Evolutionary conservation across 139 green algal genomes (phyloP), one percentile per base, ranked within the genome.

Genomic region (Edaphochlamys debaryana): DNA sequence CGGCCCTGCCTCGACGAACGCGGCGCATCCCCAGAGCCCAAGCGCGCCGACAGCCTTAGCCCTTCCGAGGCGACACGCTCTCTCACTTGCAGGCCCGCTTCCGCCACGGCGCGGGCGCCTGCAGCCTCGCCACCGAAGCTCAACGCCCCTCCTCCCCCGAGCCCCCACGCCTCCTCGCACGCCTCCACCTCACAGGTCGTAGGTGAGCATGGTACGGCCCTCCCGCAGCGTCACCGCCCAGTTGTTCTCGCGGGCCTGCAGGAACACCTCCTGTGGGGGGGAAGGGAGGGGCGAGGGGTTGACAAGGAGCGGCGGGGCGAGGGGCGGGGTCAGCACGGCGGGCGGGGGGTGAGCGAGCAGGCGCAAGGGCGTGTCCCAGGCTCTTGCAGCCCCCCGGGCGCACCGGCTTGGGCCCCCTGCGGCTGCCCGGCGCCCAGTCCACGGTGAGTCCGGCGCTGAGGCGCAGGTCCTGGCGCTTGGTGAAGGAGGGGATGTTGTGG

Each of bases 401-500:
- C 78, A 41, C 69, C 67, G 79, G 75, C 69, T 25, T 34, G 15
- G n/a, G 80, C 75, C 69, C 54, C 40, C 27, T 50, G 9, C 75
- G 41, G 29, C 13, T 27, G 0, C 56, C 73, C 29, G 40, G 60
- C 15, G 32, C 69, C 80, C 76, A 87, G 70, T 87, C 81, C 69
- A 90, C 66, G n/a, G 86, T 80, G 5, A 90, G n/a, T n/a, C n/a
- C n/a, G n/a, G n/a, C n/a, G n/a, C 13, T 54, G 45, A 13, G 45
- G 11, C 25, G 56, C 56, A 63, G n/a, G n/a, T n/a, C 56, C 56
- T 63, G 56, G 56, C 85, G 86, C 38, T 63, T 34, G 3, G 86
- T 90, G 86, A 90, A 90, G 77, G 79, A 60, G n/a, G 86, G 76
- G 37, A 90, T 48, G 13, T 62, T 81, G 58, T 72, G 75, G 29